phyloP scores from a whole-genome alignment of 1,284 basidiomycete genomes.

The Butyriboletus appendiculatus region DNA sequence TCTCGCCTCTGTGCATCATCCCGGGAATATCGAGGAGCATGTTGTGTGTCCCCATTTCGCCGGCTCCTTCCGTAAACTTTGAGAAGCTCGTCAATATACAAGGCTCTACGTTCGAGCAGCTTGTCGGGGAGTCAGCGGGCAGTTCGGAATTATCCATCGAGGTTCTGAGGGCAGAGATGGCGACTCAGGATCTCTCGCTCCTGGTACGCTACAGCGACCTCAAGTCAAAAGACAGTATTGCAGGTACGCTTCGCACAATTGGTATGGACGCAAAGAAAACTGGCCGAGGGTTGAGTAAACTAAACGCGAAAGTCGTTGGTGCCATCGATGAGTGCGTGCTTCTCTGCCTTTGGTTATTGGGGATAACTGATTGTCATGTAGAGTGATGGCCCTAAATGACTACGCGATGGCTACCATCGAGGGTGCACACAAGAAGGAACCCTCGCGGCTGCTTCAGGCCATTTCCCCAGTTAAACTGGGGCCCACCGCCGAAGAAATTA shows the following conservation, averaged over 20 bases:
- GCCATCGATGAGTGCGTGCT: conserved; percentile 64
- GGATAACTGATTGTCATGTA: conserved; percentile 27
- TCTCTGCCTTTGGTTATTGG: neutral
- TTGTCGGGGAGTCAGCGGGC: conserved; percentile 57
- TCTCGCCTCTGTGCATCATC: conserved; percentile 59
- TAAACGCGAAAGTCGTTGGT: conserved; percentile 62
- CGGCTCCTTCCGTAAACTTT: conserved; percentile 48
- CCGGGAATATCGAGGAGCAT: conserved; percentile 53
- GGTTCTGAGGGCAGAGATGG: conserved; percentile 75
- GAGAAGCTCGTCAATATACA: conserved; percentile 59
- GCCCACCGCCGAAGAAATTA: conserved; percentile 42
- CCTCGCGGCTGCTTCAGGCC: conserved; percentile 39
- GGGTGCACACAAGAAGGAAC: conserved; percentile 41
- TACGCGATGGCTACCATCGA: conserved; percentile 65
- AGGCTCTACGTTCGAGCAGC: conserved; percentile 57
- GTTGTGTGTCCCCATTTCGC: conserved; percentile 41
- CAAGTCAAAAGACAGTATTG: conserved; percentile 57
- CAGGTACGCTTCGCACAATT: conserved; percentile 51
- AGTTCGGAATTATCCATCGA: conserved; percentile 60
- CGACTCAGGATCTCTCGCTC: conserved; percentile 61
- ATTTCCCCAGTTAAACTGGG: conserved; percentile 47
- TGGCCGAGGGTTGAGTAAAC: conserved; percentile 55
- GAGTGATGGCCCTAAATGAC: conserved; percentile 70
- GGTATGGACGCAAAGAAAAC: conserved; percentile 59
- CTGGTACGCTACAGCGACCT: conserved; percentile 63